Evolutionary conservation across 768 basidiomycete genomes (phyloP).

Genomic region (Tulasnella sp.): DNA sequence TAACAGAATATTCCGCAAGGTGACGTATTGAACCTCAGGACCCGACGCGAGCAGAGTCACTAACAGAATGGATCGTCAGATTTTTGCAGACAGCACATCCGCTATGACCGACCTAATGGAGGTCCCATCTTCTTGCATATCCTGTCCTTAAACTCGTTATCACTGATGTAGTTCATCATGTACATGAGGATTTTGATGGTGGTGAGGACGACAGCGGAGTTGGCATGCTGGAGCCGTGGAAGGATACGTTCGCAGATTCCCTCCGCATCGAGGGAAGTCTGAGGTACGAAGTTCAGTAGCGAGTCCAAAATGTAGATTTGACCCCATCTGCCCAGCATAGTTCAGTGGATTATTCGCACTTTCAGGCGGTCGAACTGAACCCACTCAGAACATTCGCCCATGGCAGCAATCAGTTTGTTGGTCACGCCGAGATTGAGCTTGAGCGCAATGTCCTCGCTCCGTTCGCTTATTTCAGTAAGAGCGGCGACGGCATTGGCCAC

Average conservation of each 20-base stretch:
- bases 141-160: constrained; percentile 69
- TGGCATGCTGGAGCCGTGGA: constrained; percentile 91
- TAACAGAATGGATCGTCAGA: too few species aligned
- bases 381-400: constrained; percentile 95
- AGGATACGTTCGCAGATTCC: constrained; percentile 92
- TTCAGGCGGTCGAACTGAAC: constrained; percentile 25
- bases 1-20: constrained; percentile 88
- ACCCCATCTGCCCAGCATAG: constrained; percentile 68
- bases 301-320: constrained; percentile 98
- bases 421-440: constrained; percentile 78
- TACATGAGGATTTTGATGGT: constrained; percentile 92
- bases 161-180: constrained; percentile 99
- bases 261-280: constrained; percentile 77
- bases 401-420: constrained; percentile 79
- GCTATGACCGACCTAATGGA: constrained; percentile 57
- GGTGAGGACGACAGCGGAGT: constrained; percentile 98
- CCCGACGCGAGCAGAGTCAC: constrained; percentile 94
- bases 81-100: too few species aligned
- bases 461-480: constrained; percentile 90
- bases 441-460: constrained; percentile 89
- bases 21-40: constrained; percentile 97
- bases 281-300: constrained; percentile 86
- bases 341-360: not conserved
- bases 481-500: constrained; percentile 96
- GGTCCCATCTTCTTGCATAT: constrained; percentile 98